Conservation (phyloP, 345 rosid species). For the Boechera retrofracta region DNA sequence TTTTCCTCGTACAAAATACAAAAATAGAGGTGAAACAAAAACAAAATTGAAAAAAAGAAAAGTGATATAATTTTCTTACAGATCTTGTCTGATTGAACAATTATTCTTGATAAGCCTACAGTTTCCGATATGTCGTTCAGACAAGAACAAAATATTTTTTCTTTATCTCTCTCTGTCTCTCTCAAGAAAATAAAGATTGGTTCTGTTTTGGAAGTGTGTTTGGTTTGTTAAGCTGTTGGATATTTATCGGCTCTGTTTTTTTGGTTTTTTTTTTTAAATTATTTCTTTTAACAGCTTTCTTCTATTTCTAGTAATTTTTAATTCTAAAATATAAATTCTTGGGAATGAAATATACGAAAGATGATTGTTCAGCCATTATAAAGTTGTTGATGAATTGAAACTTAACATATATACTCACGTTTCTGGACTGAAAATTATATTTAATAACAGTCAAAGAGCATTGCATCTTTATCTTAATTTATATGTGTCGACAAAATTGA, state of each 20-base stretch:
- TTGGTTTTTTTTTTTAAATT: not conserved
- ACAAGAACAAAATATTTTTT: conserved; percentile 9
- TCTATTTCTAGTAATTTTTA: conserved; percentile 3
- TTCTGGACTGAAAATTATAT: not conserved
- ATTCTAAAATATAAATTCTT: not conserved
- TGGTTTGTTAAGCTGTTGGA: conserved; percentile 34
- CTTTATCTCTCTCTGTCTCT: conserved; percentile 31
- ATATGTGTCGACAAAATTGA: conserved; percentile 37
- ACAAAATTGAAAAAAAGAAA: not conserved
- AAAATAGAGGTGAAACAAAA: not conserved
- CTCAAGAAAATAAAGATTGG: conserved; percentile 32
- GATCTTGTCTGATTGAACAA: conserved; percentile 24
- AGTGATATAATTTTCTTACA: conserved; percentile 29
- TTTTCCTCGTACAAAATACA: not conserved
- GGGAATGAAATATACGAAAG: not conserved
- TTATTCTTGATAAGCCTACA: not conserved
- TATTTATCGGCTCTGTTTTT: conserved; percentile 42
- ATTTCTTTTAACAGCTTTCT: conserved; percentile 12
- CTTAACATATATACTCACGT: not conserved
- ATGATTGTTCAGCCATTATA: conserved; percentile 7
- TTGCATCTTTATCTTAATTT: conserved; percentile 1
- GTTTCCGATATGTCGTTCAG: conserved; percentile 23
- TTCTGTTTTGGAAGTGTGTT: conserved; percentile 39
- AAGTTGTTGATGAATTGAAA: not conserved
- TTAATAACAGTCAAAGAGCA: not conserved